Base-by-base conservation (phyloP, 2,329 filamentous ascomycete species). In the Alternaria brassicae region DNA sequence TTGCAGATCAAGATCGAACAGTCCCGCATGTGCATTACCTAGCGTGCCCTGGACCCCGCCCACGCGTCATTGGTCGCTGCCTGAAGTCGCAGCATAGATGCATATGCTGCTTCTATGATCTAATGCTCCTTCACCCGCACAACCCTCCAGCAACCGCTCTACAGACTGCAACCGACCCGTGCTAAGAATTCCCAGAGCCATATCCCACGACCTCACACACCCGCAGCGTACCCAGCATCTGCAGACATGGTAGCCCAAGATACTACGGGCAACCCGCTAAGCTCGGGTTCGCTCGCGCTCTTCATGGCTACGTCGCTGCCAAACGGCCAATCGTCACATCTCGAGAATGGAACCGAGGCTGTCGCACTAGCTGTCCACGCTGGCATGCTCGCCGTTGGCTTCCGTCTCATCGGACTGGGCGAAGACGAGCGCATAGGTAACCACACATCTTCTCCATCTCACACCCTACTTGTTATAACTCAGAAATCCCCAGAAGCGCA, bases 341-440 rank as follows among this genome's bases (percentile, higher is more conserved):
- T 93, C 28, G 88, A 88, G 66, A 89, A 86, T 58, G 86, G 90
- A 0, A 92, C 90, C 75, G 93, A 98, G 80, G 92, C 90, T 47
- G 82, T 97, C 61, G 92, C 92, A 15, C 85, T 98, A 23, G 89
- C 96, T 63, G 83, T 89, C 19, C 94, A 99, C 77, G 90, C 92
- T 3, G 92, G 89, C 71, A 91, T 98, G 88, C 77, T 86, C 23
- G 88, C 89, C 8, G 87, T 94, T 2, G 91, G 88, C 63, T 98
- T 97, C 76, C 85, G 89, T 53, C 83, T 98, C 3, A 79, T 92
- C 17, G 93, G 93, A 2, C 88, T 97, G n/a, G 86, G 89, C 47
- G 92, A 98, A 78, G 92, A 94, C 53, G 87, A 93, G 73, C 86
- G 83, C 47, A 86, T 91, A 65, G 85, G 91, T 92, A 79, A 60